These are phyloP conservation scores for Penicillium cataractarum DNA, from an alignment of 495 filamentous ascomycete genomes.

Conservation along the genomic window DNA sequence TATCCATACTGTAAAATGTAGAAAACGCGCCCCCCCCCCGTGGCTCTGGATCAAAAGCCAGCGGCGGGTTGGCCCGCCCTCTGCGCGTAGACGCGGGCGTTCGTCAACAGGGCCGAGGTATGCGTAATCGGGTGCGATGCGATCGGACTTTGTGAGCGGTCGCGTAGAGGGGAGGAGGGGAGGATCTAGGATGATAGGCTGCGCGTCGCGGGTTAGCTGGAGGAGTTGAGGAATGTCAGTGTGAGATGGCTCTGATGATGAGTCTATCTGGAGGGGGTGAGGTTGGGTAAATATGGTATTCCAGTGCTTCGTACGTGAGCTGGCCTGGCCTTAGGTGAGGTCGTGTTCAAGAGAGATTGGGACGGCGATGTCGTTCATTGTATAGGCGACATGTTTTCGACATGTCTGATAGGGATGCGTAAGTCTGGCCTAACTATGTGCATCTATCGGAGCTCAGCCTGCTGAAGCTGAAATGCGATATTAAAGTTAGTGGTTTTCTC, in stretches of 20 bases:
- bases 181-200: neutral
- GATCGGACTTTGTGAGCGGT: no score
- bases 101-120: conserved; percentile 39
- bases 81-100: conserved; percentile 46
- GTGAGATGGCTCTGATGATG: no score
- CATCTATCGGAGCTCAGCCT: conserved; percentile 44
- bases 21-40: conserved; percentile 34
- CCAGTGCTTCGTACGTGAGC: no score
- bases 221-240: conserved; percentile 29
- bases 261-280: no score
- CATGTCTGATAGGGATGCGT: conserved; percentile 41
- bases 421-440: conserved; percentile 48
- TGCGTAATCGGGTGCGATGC: conserved; percentile 48
- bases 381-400: conserved; percentile 47
- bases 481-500: neutral
- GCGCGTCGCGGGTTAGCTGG: conserved; percentile 45
- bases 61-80: conserved; percentile 41
- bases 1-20: no score
- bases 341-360: no score
- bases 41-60: conserved; percentile 41
- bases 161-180: neutral
- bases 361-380: conserved; percentile 48
- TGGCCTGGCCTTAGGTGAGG: no score
- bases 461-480: conserved; percentile 37
- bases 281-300: no score